Conservation (phyloP, 2,329 filamentous ascomycete genomes). For the Ploettnerulaceae sp. region DNA sequence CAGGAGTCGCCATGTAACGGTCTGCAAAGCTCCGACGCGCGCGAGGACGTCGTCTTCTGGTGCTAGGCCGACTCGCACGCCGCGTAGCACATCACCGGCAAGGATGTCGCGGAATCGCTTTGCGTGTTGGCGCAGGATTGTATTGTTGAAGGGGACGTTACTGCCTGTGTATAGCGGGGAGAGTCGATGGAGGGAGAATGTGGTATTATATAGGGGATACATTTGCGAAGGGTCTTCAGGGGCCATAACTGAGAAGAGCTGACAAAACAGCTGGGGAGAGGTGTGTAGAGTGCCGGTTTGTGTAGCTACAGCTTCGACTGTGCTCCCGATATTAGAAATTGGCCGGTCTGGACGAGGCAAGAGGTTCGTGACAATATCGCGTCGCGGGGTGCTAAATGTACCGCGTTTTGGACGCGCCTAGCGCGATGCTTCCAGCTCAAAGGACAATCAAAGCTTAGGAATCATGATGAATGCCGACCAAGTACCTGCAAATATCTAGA, state of each 20-base stretch:
- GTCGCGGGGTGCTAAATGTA: background rate
- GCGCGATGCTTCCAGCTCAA: background rate
- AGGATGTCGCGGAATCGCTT: constrained; percentile 40
- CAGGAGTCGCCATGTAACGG: constrained; percentile 39
- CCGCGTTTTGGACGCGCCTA: constrained; percentile 4
- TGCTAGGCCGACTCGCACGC: constrained; percentile 40
- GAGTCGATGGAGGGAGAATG: constrained; percentile 40
- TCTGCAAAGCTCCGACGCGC: constrained; percentile 38
- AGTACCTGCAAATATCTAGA: no score
- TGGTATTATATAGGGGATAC: constrained; percentile 43
- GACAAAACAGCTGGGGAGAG: background rate
- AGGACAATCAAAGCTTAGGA: no score
- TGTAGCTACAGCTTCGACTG: background rate
- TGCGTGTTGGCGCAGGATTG: constrained; percentile 36
- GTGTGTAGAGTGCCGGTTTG: background rate
- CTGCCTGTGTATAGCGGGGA: constrained; percentile 42
- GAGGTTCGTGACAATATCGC: no score
- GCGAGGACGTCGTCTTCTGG: constrained; percentile 34
- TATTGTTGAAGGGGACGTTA: constrained; percentile 32
- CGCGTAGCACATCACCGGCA: constrained; percentile 41
- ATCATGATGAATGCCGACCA: no score
- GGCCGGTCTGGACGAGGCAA: no score
- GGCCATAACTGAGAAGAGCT: constrained; percentile 15
- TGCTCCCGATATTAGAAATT: background rate
- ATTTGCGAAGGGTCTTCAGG: constrained; percentile 8